Base-by-base conservation (phyloP, 768 basidiomycete genomes). In the Amanita molliuscula region DNA sequence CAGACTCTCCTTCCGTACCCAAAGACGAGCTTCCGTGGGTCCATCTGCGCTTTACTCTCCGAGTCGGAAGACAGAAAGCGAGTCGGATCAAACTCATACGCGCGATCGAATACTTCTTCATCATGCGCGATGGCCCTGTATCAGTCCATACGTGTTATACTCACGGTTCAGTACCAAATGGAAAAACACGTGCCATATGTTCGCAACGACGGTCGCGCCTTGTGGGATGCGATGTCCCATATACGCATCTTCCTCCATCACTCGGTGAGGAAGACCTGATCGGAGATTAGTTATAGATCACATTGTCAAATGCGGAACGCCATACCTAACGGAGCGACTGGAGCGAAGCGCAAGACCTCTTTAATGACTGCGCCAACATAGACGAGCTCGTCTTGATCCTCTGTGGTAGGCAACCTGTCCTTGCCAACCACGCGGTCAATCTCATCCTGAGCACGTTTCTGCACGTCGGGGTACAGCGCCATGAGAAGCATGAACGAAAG, bases 401-500 rank as follows among this genome's bases (percentile, higher is more conserved):
- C 47, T 25, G 62, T 52, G n/a, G 51, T 52, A 10, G 65, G 65
- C 21, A 63, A 50, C 10, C 60, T 51, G 52, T 57, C 56, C 7
- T 44, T 38, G 11, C 61, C 61, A 5, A 63, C 56, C 34, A 64
- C 58, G 6, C 41, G 31, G 28, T 65, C 64, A 23, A 65, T 54
- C 47, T 67, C 61, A 26, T 52, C 46, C 21, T 74, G 72, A 1
- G 68, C 71, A 20, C 61, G 62, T 46, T 53, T 57, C 55, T 69
- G 68, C 1, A 65, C 61, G 1, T 70, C 68, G 1, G 71, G 73
- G 45, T 71, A 51, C 6, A 65, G 47, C 5, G 62, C 55, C 69
- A 74, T 71, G 6, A 65, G 57, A 16, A 69, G 59, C 42, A 71
- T 53, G 53, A 74, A 69, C n/a, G 65, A 65, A 2, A 61, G 53